Conservation (phyloP, 192 early-diverging fungal genomes). For the Hyaloraphidium curvatum region DNA sequence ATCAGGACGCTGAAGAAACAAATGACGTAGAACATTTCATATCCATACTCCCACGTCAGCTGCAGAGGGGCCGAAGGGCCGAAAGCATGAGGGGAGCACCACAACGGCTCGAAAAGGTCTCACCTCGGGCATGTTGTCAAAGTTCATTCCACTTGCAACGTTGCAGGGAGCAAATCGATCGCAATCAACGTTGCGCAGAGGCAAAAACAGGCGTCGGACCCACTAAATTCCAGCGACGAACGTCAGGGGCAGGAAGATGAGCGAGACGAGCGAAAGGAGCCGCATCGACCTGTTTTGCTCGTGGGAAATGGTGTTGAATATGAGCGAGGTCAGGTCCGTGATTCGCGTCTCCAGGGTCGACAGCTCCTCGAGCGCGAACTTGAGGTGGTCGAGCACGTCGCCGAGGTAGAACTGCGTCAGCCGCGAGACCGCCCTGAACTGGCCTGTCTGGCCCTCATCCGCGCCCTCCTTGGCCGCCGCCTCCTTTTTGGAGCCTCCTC, state of each 20-base stretch:
- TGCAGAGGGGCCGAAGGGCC: too few relatives aligned
- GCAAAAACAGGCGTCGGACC: not conserved
- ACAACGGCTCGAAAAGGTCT: too few relatives aligned
- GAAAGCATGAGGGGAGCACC: too few relatives aligned
- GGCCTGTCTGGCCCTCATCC: not conserved
- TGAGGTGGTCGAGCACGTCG: not conserved
- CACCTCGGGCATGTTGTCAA: too few relatives aligned
- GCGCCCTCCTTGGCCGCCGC: too few relatives aligned
- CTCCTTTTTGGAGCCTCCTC: too few relatives aligned
- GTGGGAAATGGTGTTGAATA: not conserved
- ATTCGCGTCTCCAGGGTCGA: not conserved
- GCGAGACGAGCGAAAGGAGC: not conserved
- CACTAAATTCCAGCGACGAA: not conserved
- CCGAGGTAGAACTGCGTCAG: not conserved
- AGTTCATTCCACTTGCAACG: not conserved
- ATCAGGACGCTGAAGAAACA: too few relatives aligned
- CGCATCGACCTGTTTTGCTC: constrained; percentile 1
- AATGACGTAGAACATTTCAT: too few relatives aligned
- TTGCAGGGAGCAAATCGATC: not conserved
- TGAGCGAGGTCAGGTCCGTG: too few relatives aligned
- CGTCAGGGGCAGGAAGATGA: constrained; percentile 1
- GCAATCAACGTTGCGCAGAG: not conserved
- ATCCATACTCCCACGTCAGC: too few relatives aligned
- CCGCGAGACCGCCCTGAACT: not conserved
- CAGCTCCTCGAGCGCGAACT: not conserved